phyloP scores from a whole-genome alignment of 345 rosid species.

The Pistacia integerrima region DNA sequence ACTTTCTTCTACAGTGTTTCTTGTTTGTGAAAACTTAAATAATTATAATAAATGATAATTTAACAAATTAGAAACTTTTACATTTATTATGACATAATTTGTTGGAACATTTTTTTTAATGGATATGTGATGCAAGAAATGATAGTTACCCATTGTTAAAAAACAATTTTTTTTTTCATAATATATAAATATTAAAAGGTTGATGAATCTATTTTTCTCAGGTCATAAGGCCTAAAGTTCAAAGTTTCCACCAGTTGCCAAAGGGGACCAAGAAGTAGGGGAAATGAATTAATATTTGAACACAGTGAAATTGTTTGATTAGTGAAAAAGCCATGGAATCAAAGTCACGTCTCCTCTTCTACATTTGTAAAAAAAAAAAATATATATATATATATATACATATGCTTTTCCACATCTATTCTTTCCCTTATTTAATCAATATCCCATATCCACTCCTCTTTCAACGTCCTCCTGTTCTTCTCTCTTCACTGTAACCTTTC shows the following conservation, averaged over 20 bases:
- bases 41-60: too few species aligned
- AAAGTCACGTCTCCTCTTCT: constrained; percentile 44
- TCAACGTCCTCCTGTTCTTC: background rate
- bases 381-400: background rate
- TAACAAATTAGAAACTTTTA: too few species aligned
- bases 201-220: constrained; percentile 11
- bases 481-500: background rate
- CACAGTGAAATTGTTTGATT: constrained; percentile 21
- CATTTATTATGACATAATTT: too few species aligned
- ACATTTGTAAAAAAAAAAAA: background rate
- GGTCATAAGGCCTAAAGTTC: constrained; percentile 24
- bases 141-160: too few species aligned
- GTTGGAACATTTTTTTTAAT: too few species aligned
- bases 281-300: constrained; percentile 2
- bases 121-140: too few species aligned
- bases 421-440: too few species aligned
- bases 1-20: too few species aligned
- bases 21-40: too few species aligned
- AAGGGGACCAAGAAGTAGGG: constrained; percentile 13
- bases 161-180: too few species aligned
- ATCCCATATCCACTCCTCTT: background rate
- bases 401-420: too few species aligned
- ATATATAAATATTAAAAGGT: background rate
- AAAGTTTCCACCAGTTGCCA: constrained; percentile 36
- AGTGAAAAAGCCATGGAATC: constrained; percentile 29